Base-by-base conservation (phyloP, 2,329 filamentous ascomycete species). In the Fusarium setosum region DNA sequence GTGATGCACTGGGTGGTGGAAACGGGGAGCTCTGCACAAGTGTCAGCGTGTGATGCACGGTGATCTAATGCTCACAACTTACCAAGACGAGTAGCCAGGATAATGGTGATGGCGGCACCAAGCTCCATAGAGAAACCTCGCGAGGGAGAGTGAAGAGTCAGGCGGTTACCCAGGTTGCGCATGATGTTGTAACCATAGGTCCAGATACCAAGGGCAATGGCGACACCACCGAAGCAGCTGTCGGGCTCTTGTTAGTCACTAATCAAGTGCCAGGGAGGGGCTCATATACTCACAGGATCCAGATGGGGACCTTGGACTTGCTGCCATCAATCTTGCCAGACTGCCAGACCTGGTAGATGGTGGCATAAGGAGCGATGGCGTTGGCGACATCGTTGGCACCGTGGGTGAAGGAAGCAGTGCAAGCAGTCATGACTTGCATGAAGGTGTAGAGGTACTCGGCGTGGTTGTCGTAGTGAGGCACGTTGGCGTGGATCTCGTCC, bases 121-220 rank as follows among this genome's bases (percentile, higher is more conserved):
- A 89, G 79, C 71, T 89, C 86, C 85, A 87, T 87, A 40, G 82
- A 84, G 74, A 84, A 87, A 51, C 87, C 86, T 71, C 86, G 83
- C 9, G 83, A 81, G 1, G 87, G 87, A 2, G 86, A 88, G 79
- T 88, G 85, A 2, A 87, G 82, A 7, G 87, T 89, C 63, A 89
- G 81, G 57, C 85, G 84, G 78, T 89, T 89, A 56, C 87, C 87
- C 59, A 89, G 81, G 68, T 85, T 85, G 54, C 83, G 81, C 87
- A 90, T 90, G 72, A 90, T 89, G 73, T 88, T 86, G 76, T 89
- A 90, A 17, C 87, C 87, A 59, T 88, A 82, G n/a, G 86, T 87
- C 82, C 85, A 86, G 65, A 89, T 81, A 67, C 87, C 87, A 35
- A 88, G 77, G 52, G 82, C 83, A 41, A 89, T 84, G 60, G 70